Evolutionary conservation across 805 yeast genomes (phyloP), one percentile per base, ranked within the genome.

Genomic region (Saturnispora ahearnii): DNA sequence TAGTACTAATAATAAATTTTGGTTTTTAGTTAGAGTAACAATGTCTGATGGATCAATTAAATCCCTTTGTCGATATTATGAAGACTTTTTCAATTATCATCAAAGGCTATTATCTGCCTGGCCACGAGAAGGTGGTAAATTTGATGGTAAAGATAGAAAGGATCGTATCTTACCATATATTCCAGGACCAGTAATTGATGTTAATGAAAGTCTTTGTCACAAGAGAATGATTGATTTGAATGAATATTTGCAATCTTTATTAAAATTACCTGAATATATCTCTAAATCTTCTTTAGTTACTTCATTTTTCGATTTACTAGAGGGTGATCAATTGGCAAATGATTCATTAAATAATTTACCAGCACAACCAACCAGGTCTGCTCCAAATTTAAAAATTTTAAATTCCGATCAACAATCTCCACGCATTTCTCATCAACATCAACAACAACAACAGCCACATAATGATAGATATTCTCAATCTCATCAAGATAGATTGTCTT

Each of bases 61-160:
- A 51, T 78, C 80, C 52, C 70, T 93, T 55, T 88, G 93, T 65
- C 76, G 99, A 52, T 90, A 77, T 67, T 93, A 93, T 67, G 96
- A 91, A 64, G 99, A 93, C 68, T 93, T 93, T 63, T 93, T 90
- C 65, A 96, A 93, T 63, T 78, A 90, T 62, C 99, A 93, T 64
- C 89, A 89, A 47, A 79, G 76, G 54, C 71, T 93, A 46, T 72
- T 91, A 46, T 93, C 85, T 59, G 73, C 81, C 28, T 93, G 86
- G 73, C 97, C 97, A 7, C 80, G 76, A 53, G 99, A 91, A 66
- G 96, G 97, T 8, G 97, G 97, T 12, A 81, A 87, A 57, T 68
- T 62, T 44, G 82, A 80, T 41, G 83, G 81, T 49, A 85, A 85
- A 28, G 79, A 81, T 47, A 79, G 96, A 53, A 83, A 84, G 32